Evolutionary conservation across 108 stramenopile species (phyloP).

Genomic region (Cyclotella atomus): DNA sequence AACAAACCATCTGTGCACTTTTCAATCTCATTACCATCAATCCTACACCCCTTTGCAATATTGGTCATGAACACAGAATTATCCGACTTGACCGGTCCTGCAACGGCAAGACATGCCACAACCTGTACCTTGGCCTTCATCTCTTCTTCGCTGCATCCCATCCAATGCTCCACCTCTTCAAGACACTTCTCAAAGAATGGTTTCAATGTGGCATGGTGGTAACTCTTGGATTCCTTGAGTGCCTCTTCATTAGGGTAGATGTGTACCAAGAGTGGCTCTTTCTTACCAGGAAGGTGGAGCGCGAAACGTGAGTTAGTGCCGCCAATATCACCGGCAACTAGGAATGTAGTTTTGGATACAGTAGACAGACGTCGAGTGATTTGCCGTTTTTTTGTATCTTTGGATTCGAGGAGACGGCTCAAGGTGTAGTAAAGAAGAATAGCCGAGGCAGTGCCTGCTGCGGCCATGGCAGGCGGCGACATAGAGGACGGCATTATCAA

Average conservation of each 20-base stretch:
- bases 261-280: slow-evolving; percentile 54
- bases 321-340: slow-evolving; percentile 89
- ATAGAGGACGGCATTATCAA: slow-evolving; percentile 5
- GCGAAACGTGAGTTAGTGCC: slow-evolving; percentile 91
- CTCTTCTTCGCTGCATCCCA: slow-evolving; percentile 25
- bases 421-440: background rate
- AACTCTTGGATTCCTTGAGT: slow-evolving; percentile 37
- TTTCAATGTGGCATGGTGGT: slow-evolving; percentile 62
- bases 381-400: background rate
- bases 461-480: background rate
- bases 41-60: slow-evolving; percentile 55
- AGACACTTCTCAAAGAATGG: slow-evolving; percentile 75
- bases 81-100: slow-evolving; percentile 90
- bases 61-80: slow-evolving; percentile 85
- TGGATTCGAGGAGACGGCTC: slow-evolving; percentile 2
- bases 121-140: slow-evolving; percentile 38
- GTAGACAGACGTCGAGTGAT: background rate
- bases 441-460: background rate
- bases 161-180: slow-evolving; percentile 46
- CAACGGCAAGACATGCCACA: slow-evolving; percentile 89
- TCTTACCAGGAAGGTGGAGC: slow-evolving; percentile 54
- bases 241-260: slow-evolving; percentile 63
- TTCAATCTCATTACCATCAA: slow-evolving; percentile 78
- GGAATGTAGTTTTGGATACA: slow-evolving; percentile 42
- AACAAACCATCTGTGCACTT: slow-evolving; percentile 35